These are phyloP conservation scores for Craspedostauros australis DNA, from an alignment of 108 stramenopile species.

Conservation along the genomic window DNA sequence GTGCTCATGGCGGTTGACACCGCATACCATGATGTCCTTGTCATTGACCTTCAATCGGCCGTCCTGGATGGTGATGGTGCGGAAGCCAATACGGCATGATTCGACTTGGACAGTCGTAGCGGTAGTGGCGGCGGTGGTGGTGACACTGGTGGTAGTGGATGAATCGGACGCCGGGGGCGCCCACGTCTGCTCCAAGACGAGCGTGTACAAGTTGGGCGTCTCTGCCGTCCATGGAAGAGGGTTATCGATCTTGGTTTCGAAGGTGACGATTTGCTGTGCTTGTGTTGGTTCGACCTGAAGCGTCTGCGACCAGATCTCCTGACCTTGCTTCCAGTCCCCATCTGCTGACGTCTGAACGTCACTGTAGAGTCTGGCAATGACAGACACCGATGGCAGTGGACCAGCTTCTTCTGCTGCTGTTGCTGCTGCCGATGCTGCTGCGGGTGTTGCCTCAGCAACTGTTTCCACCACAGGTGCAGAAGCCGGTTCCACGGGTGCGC, in stretches of 20 bases:
- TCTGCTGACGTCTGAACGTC: constrained; percentile 42
- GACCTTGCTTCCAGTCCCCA: constrained; percentile 25
- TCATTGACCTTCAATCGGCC: constrained; percentile 46
- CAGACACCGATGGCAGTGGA: constrained; percentile 2
- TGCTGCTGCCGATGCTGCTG: no score
- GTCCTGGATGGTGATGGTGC: constrained; percentile 53
- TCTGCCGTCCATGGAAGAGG: constrained; percentile 71
- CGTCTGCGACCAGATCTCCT: constrained; percentile 14
- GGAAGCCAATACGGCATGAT: constrained; percentile 81
- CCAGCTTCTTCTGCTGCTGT: no score
- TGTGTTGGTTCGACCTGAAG: constrained; percentile 5
- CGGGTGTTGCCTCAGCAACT: no score
- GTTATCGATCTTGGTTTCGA: constrained; percentile 3
- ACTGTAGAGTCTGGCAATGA: constrained; percentile 38
- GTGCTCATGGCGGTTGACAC: constrained; percentile 94
- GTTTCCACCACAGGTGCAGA: no score
- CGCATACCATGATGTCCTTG: constrained; percentile 60
- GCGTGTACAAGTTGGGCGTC: constrained; percentile 73
- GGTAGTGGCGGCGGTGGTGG: neutral
- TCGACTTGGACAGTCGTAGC: constrained; percentile 39
- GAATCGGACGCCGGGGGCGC: neutral
- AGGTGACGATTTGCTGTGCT: constrained; percentile 2
- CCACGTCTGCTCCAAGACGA: constrained; percentile 36
- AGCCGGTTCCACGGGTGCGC: no score
- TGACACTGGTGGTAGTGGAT: neutral